Evolutionary conservation across 805 yeast species (phyloP).

Genomic region (Nakazawaea siamensis): DNA sequence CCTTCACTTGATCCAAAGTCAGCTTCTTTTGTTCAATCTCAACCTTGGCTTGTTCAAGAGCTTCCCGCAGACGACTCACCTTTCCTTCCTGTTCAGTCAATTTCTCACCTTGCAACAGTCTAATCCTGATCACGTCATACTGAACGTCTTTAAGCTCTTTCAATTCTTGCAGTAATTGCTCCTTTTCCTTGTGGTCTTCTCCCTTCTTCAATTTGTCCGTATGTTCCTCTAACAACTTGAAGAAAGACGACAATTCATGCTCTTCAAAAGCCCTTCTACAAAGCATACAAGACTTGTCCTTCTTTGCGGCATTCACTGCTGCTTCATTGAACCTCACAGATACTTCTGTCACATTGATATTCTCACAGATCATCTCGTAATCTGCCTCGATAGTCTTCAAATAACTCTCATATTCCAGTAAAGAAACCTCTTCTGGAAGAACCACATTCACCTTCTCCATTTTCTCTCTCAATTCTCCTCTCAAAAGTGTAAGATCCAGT

Average conservation of each 20-base stretch:
- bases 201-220: conserved; percentile 15
- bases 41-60: conserved; percentile 5
- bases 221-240: conserved; percentile 17
- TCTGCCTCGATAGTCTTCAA: conserved; percentile 53
- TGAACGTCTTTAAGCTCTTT: conserved; percentile 19
- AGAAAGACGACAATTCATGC: conserved; percentile 14
- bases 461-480: neutral
- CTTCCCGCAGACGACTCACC: neutral
- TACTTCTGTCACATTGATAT: conserved; percentile 59
- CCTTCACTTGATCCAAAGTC: conserved; percentile 22
- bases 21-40: neutral
- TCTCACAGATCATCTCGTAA: conserved; percentile 51
- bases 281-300: conserved; percentile 53
- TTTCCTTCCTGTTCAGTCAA: neutral
- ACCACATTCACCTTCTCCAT: neutral
- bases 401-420: conserved; percentile 42
- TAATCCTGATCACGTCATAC: conserved; percentile 18
- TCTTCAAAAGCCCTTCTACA: conserved; percentile 62
- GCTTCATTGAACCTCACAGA: conserved; percentile 60
- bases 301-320: conserved; percentile 58
- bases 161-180: conserved; percentile 20
- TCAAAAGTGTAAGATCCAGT: neutral
- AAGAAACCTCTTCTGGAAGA: conserved; percentile 29
- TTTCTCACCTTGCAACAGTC: conserved; percentile 7
- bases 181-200: conserved; percentile 15